Conservation (phyloP, 2,329 filamentous ascomycete genomes). For the Aspergillus puulaauensis region DNA sequence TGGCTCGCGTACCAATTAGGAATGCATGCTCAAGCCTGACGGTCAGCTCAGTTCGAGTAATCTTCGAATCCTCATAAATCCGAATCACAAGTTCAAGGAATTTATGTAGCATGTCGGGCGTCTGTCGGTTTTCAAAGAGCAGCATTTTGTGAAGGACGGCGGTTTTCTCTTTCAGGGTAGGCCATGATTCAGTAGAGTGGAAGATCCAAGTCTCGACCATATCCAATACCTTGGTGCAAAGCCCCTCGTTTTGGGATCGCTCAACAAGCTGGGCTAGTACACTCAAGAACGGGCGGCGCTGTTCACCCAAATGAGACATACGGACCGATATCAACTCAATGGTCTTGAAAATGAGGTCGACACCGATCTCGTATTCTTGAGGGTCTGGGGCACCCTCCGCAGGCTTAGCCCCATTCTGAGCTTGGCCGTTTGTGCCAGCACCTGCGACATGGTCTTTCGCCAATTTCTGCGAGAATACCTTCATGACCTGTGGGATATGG, state of each 20-base stretch:
- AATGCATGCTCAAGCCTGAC: conserved; percentile 98
- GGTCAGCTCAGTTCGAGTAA: conserved; percentile 90
- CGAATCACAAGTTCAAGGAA: conserved; percentile 95
- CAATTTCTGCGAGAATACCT: conserved; percentile 86
- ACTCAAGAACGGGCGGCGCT: conserved; percentile 88
- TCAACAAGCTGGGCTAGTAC: conserved; percentile 93
- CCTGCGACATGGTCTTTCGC: conserved; percentile 87
- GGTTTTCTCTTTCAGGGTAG: conserved; percentile 97
- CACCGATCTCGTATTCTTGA: conserved; percentile 85
- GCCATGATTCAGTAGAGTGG: conserved; percentile 89
- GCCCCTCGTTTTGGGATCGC: conserved; percentile 79
- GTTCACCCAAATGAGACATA: conserved; percentile 90
- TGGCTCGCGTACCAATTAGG: conserved; percentile 87
- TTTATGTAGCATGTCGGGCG: conserved; percentile 82
- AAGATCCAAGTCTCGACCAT: conserved; percentile 98
- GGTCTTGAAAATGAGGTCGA: conserved; percentile 87
- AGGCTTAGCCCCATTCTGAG: conserved; percentile 37
- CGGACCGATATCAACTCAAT: conserved; percentile 89
- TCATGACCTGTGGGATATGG: conserved; percentile 86
- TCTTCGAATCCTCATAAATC: conserved; percentile 97
- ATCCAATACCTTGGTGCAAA: conserved; percentile 88
- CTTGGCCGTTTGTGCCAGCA: conserved; percentile 56
- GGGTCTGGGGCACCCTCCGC: conserved; percentile 55
- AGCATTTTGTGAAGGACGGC: conserved; percentile 99
- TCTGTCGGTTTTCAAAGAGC: conserved; percentile 81